Percentiles rank a stretch among this genome's conserved stretches.
Evolutionary conservation across 345 rosid genomes (phyloP).

Genomic region (Hypericum androsaemum): DNA sequence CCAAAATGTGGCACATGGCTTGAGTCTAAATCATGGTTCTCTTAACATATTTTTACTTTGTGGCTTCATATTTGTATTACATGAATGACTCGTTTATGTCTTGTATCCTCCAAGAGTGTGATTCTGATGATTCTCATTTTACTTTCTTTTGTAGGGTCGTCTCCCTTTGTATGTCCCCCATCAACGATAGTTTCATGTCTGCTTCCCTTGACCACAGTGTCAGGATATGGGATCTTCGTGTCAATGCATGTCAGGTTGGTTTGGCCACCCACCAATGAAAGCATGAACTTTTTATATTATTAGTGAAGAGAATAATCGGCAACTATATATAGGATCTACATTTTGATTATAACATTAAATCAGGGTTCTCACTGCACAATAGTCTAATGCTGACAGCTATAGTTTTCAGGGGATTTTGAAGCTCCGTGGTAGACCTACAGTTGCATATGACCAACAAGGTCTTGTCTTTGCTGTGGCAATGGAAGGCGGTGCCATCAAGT

Average conservation of each 20-base stretch:
- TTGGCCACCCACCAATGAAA: constrained; percentile 8
- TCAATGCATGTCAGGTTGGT: constrained; percentile 96
- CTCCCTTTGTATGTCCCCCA: constrained; percentile 94
- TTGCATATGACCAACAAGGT: constrained; percentile 97
- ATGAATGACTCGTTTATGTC: neutral
- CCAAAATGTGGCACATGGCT: no score
- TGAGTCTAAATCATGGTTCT: no score
- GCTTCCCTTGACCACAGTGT: constrained; percentile 88
- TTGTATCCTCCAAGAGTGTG: neutral
- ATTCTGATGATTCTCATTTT: constrained; percentile 6
- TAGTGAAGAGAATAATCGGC: no score
- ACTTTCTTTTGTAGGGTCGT: constrained; percentile 55
- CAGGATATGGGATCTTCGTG: constrained; percentile 99
- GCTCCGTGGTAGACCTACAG: constrained; percentile 91
- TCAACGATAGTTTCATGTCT: constrained; percentile 98
- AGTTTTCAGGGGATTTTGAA: constrained; percentile 77
- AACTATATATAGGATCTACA: no score
- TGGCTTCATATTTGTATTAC: neutral
- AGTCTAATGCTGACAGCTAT: constrained; percentile 36
- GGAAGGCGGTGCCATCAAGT: constrained; percentile 98
- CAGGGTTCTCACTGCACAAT: no score
- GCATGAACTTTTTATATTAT: neutral
- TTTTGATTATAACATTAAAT: no score
- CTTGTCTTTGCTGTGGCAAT: constrained; percentile 97
- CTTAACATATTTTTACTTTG: neutral